phyloP scores from a whole-genome alignment of 2,329 filamentous ascomycete genomes.

The Hymenoscyphus repandus region DNA sequence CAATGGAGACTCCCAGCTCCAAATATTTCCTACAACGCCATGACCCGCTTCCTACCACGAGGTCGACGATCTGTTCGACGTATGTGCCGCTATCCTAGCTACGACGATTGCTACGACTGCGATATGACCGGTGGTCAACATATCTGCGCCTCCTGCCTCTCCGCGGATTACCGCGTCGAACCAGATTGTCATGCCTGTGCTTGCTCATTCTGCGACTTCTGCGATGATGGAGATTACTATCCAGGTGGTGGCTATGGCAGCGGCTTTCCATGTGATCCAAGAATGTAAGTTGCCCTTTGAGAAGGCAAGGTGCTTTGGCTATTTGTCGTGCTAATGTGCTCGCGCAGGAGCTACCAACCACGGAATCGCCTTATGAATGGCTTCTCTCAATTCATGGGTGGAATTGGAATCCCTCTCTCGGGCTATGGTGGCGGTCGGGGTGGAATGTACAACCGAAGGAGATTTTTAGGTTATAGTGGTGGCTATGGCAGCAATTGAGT shows the following conservation, averaged over 20 bases:
- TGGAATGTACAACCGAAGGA: background rate
- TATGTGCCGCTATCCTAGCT: background rate
- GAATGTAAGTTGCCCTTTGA: background rate
- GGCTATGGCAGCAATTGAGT: no score
- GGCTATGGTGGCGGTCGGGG: background rate
- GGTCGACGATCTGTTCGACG: background rate
- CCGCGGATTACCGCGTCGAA: background rate
- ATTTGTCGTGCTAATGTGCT: background rate
- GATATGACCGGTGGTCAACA: conserved; percentile 1
- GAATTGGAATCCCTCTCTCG: background rate
- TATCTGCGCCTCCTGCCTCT: conserved; percentile 2
- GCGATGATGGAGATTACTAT: conserved; percentile 1
- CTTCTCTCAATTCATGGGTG: background rate
- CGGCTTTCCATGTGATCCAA: background rate
- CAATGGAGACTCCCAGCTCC: no score
- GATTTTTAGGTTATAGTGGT: background rate
- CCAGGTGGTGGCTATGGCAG: background rate
- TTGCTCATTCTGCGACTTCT: conserved; percentile 5
- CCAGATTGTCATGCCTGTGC: background rate
- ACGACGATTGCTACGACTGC: conserved; percentile 8
- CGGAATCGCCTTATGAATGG: background rate
- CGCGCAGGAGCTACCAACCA: no score
- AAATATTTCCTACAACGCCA: background rate
- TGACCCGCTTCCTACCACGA: background rate
- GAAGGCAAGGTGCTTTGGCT: background rate